Base-by-base conservation (phyloP, 805 yeast genomes). In the Millerozyma acaciae region DNA sequence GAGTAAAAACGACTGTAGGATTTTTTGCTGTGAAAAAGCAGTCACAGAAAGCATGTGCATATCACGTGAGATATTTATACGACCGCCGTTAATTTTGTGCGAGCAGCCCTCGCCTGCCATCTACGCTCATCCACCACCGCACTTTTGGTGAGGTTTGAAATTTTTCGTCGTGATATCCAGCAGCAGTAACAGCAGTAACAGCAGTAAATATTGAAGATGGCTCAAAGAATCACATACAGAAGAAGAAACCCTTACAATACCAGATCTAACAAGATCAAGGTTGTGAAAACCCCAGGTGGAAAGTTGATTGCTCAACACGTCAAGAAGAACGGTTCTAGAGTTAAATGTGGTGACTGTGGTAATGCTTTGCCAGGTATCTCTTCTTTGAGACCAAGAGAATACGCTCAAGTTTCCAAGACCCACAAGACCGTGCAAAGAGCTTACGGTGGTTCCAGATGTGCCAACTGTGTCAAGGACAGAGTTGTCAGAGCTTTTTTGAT, bases 231-330 rank as follows among this genome's bases (percentile, higher is more conserved):
- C 74, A 88, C 97, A 58, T 89, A 80, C 85, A 87, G 97, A 84
- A 87, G 95, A 81, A 86, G 95, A 82, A 89, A 88, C 74, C 96
- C 97, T 76, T 89, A 88, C 96, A 93, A 93, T 95, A 89, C 98
- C 83, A 84, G 82, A 75, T 93, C 98, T 60, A 93, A 93, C 96
- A 86, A 84, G 80, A 90, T 93, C 80, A 90, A 85, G 89, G 95
- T 90, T 74, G 95, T 90, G 62, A 93, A 90, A 86, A 93, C 99
- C 75, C 98, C 99, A 74, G 99, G 99, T 81, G 97, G 97, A 69
- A 84, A 83, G 74, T 82, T 93, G 74, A 82, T 88, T 68, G 96
- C 96, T 67, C 96, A 89, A 74, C 98, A 93, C 78, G 77, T 87
- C 65, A 86, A 86, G 84, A 88, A 88, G 81, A 64, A 65, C 55